These are phyloP conservation scores for Aquilaria yunnanensis DNA, from an alignment of 345 rosid species.

Conservation along the genomic window DNA sequence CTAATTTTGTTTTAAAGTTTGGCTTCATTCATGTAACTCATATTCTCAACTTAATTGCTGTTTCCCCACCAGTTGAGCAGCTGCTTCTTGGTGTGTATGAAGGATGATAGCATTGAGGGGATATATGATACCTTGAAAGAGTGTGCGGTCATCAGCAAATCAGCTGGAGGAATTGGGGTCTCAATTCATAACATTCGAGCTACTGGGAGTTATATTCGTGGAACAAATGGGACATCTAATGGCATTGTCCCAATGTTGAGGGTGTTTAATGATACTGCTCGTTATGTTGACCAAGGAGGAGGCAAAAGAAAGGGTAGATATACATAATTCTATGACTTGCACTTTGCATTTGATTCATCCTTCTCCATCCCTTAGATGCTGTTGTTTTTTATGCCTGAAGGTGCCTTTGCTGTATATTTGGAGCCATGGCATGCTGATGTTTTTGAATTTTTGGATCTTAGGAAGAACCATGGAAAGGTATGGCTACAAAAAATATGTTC, in stretches of 20 bases:
- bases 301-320: slow-evolving; percentile 75
- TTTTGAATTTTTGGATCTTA: slow-evolving; percentile 64
- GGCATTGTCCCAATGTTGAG: slow-evolving; percentile 81
- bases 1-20: neutral
- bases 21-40: neutral
- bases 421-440: slow-evolving; percentile 91
- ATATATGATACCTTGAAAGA: slow-evolving; percentile 89
- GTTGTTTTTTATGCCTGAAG: slow-evolving; percentile 20
- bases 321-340: neutral
- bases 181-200: slow-evolving; percentile 83
- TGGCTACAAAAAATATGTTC: neutral
- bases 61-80: slow-evolving; percentile 65
- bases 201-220: slow-evolving; percentile 78
- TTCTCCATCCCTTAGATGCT: neutral
- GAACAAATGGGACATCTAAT: slow-evolving; percentile 80
- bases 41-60: neutral
- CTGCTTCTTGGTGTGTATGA: slow-evolving; percentile 87
- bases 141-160: slow-evolving; percentile 93
- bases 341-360: neutral
- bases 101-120: slow-evolving; percentile 92
- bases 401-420: slow-evolving; percentile 87
- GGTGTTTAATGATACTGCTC: slow-evolving; percentile 83
- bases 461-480: slow-evolving; percentile 86
- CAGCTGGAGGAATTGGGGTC: slow-evolving; percentile 93
- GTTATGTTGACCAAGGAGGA: slow-evolving; percentile 90